Evolutionary conservation across 1,284 basidiomycete species (phyloP).

Genomic region (Ganoderma sp.): DNA sequence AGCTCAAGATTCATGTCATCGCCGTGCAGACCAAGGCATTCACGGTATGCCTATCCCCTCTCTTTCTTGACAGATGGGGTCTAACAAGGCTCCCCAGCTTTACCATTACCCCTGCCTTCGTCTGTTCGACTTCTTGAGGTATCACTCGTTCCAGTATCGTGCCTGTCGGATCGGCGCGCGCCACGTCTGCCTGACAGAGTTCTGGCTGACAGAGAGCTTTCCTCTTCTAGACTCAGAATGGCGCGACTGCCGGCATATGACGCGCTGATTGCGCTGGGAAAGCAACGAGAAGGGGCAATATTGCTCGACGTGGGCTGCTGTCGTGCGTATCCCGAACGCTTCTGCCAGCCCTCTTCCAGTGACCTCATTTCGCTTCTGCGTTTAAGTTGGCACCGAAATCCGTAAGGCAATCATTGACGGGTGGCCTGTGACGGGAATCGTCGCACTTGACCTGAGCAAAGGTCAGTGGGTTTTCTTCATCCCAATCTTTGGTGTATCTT

Average conservation of each 20-base stretch:
- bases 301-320: constrained; percentile 54
- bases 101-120: constrained; percentile 30
- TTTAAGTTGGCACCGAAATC: constrained; percentile 49
- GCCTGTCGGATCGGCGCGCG: too few species aligned
- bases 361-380: background rate
- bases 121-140: constrained; percentile 30
- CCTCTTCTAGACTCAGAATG: constrained; percentile 24
- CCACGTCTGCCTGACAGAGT: background rate
- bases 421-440: constrained; percentile 40
- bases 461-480: constrained; percentile 31
- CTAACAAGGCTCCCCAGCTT: constrained; percentile 12
- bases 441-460: constrained; percentile 43
- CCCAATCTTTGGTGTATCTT: background rate
- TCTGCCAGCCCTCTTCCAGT: background rate
- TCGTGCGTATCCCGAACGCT: constrained; percentile 44
- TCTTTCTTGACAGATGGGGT: background rate
- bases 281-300: constrained; percentile 49
- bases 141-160: background rate
- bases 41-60: constrained; percentile 12
- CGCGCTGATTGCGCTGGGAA: constrained; percentile 43
- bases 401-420: constrained; percentile 50
- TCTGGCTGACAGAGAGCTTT: too few species aligned
- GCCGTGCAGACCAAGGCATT: constrained; percentile 28
- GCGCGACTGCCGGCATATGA: constrained; percentile 22
- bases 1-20: constrained; percentile 29